Base-by-base conservation (phyloP, 2,329 filamentous ascomycete genomes). In the Pezicula neosporulosa region DNA sequence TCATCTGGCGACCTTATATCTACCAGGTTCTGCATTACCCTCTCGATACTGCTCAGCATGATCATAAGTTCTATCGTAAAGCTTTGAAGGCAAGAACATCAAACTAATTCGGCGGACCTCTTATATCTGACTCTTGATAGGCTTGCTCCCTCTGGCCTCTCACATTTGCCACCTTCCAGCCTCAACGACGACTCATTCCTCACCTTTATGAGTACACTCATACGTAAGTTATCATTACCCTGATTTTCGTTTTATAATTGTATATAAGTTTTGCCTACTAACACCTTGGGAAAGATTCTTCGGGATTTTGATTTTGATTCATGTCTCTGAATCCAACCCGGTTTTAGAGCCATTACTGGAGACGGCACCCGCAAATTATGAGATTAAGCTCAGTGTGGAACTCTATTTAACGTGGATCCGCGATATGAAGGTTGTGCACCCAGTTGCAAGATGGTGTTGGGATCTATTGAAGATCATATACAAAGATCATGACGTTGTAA, bases 1-100 rank as follows among this genome's bases (percentile, higher is more conserved):
- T 45, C 3, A 44, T 52, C 27, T 52, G 46, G 38, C 36, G 50
- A 37, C 50, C 50, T 13, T 52, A 48, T 30, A 37, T 52, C 7
- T 52, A 52, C 41, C 36, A 45, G 16, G 24, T 48, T 13, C 28
- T 52, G 15, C 50, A 52, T 37, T 48, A 41, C 44, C 50, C 24
- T 35, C 18, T 7, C 10, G 42, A 44, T 10, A 13, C 19, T 33
- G 19, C 35, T 7, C 19, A 30, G 9, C 37, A 42, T n/a, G 35
- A 43, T 28, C 16, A 30, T 43, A 21, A 47, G 12, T 39, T 16
- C n/a, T 47, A 36, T 43, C 21, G n/a, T 33, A 16, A 42, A 9
- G 27, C 38, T 33, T 24, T 49, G 9, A 43, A 43, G 37, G 47
- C 44, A 44, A 44, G 21, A 27, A 4, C 9, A 39, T 19, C 37